Conservation (phyloP, 129 eudicot species). For the Solidago caesia region DNA sequence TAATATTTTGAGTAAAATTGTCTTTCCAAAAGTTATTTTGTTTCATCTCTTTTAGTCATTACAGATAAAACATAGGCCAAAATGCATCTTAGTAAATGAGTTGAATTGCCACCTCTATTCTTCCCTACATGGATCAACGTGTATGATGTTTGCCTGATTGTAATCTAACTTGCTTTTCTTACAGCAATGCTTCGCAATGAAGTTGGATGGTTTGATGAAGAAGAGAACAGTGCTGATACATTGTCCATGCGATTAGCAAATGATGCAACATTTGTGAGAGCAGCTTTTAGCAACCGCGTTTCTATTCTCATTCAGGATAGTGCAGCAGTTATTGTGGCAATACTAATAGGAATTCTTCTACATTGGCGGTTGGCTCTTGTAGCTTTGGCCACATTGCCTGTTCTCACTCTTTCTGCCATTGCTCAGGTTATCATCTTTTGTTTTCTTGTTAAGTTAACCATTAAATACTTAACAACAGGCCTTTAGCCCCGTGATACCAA, state of each 20-base stretch:
- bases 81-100: too few species aligned
- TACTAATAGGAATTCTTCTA: slow-evolving; percentile 74
- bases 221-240: slow-evolving; percentile 86
- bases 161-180: slow-evolving; percentile 12
- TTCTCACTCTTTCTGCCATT: slow-evolving; percentile 86
- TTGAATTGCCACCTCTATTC: neutral
- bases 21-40: too few species aligned
- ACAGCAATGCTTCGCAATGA: slow-evolving; percentile 97
- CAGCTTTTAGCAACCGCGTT: slow-evolving; percentile 89
- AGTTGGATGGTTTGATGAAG: slow-evolving; percentile 99
- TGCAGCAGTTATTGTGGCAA: slow-evolving; percentile 78
- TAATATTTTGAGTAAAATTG: too few species aligned
- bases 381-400: slow-evolving; percentile 80
- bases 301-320: slow-evolving; percentile 89
- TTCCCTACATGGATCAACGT: slow-evolving; percentile 10
- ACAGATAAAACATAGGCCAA: too few species aligned
- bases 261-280: slow-evolving; percentile 98
- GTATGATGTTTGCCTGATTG: neutral
- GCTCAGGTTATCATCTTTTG: slow-evolving; percentile 60
- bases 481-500: too few species aligned
- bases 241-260: slow-evolving; percentile 95
- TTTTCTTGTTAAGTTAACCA: neutral
- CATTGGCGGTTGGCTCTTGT: slow-evolving; percentile 94
- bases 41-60: too few species aligned
- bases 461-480: neutral